Evolutionary conservation across 2,329 filamentous ascomycete species (phyloP).

Genomic region (Lachnellula suecica): DNA sequence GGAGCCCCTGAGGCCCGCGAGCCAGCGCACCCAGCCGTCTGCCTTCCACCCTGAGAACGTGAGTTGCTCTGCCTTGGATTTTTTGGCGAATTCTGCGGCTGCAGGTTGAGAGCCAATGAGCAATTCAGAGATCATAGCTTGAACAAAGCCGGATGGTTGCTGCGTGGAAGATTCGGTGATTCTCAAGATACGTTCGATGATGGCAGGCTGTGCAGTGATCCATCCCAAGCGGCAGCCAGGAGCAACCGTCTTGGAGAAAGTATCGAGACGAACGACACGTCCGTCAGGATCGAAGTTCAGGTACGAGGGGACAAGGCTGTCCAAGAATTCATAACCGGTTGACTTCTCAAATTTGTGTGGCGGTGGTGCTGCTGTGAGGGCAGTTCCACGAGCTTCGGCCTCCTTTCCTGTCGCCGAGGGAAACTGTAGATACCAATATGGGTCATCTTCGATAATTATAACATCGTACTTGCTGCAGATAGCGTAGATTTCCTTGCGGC

Average conservation of each 20-base stretch:
- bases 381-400: constrained; percentile 36
- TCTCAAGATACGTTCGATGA: constrained; percentile 71
- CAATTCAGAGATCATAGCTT: constrained; percentile 75
- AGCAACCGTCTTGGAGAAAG: constrained; percentile 90
- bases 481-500: constrained; percentile 76
- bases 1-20: constrained; percentile 76
- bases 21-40: constrained; percentile 88
- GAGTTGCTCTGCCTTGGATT: constrained; percentile 35
- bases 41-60: constrained; percentile 68
- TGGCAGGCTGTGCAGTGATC: constrained; percentile 79
- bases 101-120: constrained; percentile 69
- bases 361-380: constrained; percentile 18
- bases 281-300: constrained; percentile 80
- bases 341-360: constrained; percentile 39
- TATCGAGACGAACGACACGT: constrained; percentile 85
- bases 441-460: constrained; percentile 90
- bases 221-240: constrained; percentile 89
- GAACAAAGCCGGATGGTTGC: constrained; percentile 86
- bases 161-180: constrained; percentile 79
- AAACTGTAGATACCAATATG: constrained; percentile 94
- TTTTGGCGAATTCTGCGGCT: constrained; percentile 41
- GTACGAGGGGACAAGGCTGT: constrained; percentile 81
- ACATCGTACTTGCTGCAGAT: constrained; percentile 83
- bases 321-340: constrained; percentile 74
- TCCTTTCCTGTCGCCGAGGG: constrained; percentile 60